Conservation (phyloP, 169 alveolate species). For the Eimeria falciformis region DNA sequence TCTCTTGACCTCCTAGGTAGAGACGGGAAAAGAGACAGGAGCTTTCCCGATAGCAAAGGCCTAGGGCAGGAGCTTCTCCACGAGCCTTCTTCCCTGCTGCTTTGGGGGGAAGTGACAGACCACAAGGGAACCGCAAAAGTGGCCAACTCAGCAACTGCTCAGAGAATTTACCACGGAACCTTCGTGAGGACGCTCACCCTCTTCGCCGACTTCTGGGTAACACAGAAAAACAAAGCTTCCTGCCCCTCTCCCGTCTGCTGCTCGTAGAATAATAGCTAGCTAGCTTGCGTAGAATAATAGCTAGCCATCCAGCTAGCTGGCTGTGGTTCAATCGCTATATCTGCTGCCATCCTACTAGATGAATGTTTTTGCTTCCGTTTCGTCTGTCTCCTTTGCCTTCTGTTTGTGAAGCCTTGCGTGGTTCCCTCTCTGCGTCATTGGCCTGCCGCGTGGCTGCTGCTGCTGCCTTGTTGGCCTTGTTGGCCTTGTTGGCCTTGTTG, state of each 20-base stretch:
- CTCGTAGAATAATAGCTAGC: not conserved
- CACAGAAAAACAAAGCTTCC: not conserved
- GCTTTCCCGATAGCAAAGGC: not conserved
- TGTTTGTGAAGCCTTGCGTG: no score
- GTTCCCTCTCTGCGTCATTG: no score
- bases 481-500: no score
- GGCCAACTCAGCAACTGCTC: conserved; percentile 56
- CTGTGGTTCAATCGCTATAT: not conserved
- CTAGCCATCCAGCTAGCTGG: not conserved
- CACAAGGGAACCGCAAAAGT: conserved; percentile 41
- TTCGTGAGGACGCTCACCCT: conserved; percentile 59
- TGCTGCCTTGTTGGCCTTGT: no score
- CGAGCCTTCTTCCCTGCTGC: conserved; percentile 40
- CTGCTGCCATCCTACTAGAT: not conserved
- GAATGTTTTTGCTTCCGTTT: not conserved
- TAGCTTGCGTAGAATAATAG: not conserved
- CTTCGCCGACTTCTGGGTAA: conserved; percentile 73
- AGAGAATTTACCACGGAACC: conserved; percentile 62
- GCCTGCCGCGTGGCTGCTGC: no score
- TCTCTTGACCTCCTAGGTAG: not conserved
- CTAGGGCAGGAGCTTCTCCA: conserved; percentile 27
- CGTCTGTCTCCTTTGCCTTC: not conserved
- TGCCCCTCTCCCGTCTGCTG: not conserved
- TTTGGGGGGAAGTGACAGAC: conserved; percentile 67
- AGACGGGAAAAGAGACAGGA: not conserved